These are phyloP conservation scores for Camellia japonica DNA, from an alignment of 148 eudicot genomes.

Conservation along the genomic window DNA sequence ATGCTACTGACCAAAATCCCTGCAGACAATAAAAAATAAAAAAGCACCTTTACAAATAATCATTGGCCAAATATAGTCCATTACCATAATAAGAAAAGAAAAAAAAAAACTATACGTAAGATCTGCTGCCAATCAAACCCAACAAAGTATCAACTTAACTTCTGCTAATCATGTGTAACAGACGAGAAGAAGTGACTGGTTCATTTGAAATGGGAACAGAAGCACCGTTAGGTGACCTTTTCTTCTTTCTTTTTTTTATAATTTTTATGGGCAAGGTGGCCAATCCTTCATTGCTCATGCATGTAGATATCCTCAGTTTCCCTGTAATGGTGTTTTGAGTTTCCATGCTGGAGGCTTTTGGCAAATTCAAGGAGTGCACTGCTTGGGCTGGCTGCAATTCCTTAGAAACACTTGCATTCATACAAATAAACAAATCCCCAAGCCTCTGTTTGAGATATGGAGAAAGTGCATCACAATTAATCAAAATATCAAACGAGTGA, in stretches of 20 bases:
- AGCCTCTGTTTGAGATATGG: slow-evolving; percentile 61
- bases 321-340: background rate
- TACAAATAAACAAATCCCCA: slow-evolving; percentile 30
- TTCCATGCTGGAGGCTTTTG: no score
- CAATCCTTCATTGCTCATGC: no score
- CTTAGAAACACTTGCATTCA: no score
- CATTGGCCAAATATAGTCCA: background rate
- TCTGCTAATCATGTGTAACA: background rate
- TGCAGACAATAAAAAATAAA: background rate
- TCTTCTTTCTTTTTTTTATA: background rate
- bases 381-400: no score
- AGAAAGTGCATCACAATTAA: slow-evolving; percentile 47
- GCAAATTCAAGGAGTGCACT: no score
- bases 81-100: no score
- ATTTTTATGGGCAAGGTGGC: background rate
- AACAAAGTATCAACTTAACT: slow-evolving; percentile 15
- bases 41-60: background rate
- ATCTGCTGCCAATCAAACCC: slow-evolving; percentile 1
- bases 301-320: no score
- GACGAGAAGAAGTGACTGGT: no score
- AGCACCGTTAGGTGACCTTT: background rate
- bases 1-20: background rate
- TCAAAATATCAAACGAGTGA: slow-evolving; percentile 57
- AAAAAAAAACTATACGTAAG: background rate
- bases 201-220: no score